These are phyloP conservation scores for Suillus lakei DNA, from an alignment of 768 basidiomycete species.

Conservation along the genomic window DNA sequence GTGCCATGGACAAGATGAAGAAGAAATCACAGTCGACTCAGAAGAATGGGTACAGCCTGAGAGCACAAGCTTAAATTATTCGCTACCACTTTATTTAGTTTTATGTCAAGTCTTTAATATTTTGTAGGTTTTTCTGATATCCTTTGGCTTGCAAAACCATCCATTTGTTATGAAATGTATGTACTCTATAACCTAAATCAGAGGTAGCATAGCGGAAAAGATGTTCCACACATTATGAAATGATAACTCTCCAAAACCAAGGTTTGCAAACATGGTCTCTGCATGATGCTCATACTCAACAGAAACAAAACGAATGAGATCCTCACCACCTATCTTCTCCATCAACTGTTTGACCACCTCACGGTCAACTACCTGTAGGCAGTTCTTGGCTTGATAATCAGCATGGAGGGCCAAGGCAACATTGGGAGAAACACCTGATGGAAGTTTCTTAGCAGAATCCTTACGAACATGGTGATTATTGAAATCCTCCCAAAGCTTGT, in stretches of 20 bases:
- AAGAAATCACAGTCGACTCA: background rate
- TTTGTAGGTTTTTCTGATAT: background rate
- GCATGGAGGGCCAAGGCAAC: constrained; percentile 21
- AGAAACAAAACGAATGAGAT: constrained; percentile 23
- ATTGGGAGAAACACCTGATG: constrained; percentile 30
- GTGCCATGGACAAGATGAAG: background rate
- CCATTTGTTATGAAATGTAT: background rate
- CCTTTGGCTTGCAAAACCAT: background rate
- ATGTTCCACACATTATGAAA: constrained; percentile 26
- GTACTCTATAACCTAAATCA: constrained; percentile 12
- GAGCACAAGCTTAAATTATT: background rate
- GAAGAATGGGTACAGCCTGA: too few species aligned
- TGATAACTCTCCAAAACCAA: constrained; percentile 16
- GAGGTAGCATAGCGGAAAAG: constrained; percentile 23
- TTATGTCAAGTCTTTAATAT: background rate
- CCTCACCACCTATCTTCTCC: constrained; percentile 27
- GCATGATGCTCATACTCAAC: constrained; percentile 21
- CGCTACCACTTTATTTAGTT: background rate
- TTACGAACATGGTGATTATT: constrained; percentile 23
- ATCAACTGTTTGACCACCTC: constrained; percentile 24
- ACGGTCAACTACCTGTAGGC: constrained; percentile 25
- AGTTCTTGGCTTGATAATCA: constrained; percentile 22
- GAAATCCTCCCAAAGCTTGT: constrained; percentile 18
- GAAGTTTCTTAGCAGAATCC: constrained; percentile 25
- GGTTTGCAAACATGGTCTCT: constrained; percentile 15